Percentiles rank a stretch among this genome's conserved stretches.
Evolutionary conservation across 2,329 filamentous ascomycete species (phyloP).

Genomic region (Penicillium freii): DNA sequence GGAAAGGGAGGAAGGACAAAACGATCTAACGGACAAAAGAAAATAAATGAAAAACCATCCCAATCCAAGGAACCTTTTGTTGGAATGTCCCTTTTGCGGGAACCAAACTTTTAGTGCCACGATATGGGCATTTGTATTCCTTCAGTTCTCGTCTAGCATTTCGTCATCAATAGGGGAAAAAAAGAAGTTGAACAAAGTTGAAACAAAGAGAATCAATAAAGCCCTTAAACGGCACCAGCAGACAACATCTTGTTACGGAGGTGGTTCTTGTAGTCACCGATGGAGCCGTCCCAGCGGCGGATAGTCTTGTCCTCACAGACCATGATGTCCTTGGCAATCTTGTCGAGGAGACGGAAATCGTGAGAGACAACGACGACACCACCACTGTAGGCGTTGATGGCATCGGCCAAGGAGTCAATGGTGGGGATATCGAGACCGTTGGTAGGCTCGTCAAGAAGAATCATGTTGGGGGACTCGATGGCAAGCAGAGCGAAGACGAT

Average conservation of each 20-base stretch:
- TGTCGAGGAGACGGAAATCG: constrained; percentile 98
- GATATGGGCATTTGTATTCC: constrained; percentile 22
- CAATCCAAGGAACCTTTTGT: constrained; percentile 12
- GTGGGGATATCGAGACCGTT: constrained; percentile 99
- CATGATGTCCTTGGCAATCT: constrained; percentile 99
- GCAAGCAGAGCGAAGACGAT: constrained; percentile 96
- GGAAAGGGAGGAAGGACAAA: not conserved
- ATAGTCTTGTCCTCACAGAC: constrained; percentile 99
- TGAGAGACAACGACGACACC: constrained; percentile 98
- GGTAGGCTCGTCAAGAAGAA: constrained; percentile 95
- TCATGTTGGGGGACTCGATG: constrained; percentile 96
- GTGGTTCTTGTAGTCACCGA: constrained; percentile 96
- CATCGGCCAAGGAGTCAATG: constrained; percentile 94
- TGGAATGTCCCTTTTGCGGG: constrained; percentile 5
- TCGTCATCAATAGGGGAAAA: constrained; percentile 29
- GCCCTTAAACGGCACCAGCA: constrained; percentile 72
- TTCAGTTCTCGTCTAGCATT: constrained; percentile 36
- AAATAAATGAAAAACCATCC: constrained; percentile 13
- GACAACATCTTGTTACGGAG: constrained; percentile 98
- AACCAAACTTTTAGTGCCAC: constrained; percentile 20
- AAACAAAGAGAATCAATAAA: constrained; percentile 12
- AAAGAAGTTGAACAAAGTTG: constrained; percentile 13
- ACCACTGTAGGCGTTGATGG: constrained; percentile 92
- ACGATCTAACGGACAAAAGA: constrained; percentile 10
- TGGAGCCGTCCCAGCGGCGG: constrained; percentile 80